Evolutionary conservation across 257 asterid genomes (phyloP).

Genomic region (Buddleja alternifolia): DNA sequence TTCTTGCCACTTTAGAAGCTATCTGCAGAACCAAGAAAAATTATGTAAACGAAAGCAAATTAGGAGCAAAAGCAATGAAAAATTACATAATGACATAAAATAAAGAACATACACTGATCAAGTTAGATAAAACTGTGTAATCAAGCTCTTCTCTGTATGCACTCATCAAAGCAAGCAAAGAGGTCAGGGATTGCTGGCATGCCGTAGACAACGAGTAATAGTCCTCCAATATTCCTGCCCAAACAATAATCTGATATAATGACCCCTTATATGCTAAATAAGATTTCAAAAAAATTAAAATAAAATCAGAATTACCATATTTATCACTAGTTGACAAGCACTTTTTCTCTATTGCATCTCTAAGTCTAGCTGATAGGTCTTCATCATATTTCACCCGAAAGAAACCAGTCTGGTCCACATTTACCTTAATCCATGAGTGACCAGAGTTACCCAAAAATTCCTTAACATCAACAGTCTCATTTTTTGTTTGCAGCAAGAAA

Average conservation of each 20-base stretch:
- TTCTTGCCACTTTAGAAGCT: constrained; percentile 60
- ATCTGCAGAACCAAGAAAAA: constrained; percentile 53
- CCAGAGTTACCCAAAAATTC: constrained; percentile 58
- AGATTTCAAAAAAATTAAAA: constrained; percentile 2
- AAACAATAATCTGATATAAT: constrained; percentile 33
- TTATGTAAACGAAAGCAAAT: constrained; percentile 3
- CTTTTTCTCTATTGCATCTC: constrained; percentile 79
- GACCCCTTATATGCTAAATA: not conserved
- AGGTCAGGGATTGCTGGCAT: constrained; percentile 75
- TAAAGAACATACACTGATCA: constrained; percentile 64
- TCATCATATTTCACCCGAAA: constrained; percentile 89
- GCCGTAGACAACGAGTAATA: constrained; percentile 82
- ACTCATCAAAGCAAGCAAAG: constrained; percentile 83
- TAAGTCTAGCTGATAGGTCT: constrained; percentile 74
- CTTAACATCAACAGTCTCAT: constrained; percentile 62
- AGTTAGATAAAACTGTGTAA: constrained; percentile 75
- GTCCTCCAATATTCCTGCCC: constrained; percentile 89
- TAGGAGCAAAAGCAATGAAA: constrained; percentile 2
- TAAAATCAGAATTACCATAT: constrained; percentile 56
- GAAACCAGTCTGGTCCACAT: constrained; percentile 85
- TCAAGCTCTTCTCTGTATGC: constrained; percentile 85
- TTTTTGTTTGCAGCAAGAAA: constrained; percentile 72
- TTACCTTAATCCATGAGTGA: constrained; percentile 76
- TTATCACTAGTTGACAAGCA: constrained; percentile 71
- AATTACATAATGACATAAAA: constrained; percentile 5